phyloP scores from a whole-genome alignment of 495 filamentous ascomycete species.

The Apodospora peruviana region DNA sequence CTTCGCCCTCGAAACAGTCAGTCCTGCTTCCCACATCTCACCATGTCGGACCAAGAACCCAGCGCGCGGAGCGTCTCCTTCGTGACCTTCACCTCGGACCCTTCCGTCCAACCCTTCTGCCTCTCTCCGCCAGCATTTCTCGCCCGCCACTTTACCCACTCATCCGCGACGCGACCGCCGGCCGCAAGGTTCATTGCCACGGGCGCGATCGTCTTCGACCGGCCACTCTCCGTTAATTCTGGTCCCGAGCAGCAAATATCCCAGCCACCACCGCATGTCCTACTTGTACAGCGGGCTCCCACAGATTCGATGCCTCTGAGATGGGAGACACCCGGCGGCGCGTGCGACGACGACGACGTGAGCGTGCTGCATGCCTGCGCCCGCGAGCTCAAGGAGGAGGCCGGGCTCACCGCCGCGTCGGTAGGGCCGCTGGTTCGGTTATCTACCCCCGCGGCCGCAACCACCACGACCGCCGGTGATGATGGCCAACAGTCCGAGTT shows the following conservation, averaged over 20 bases:
- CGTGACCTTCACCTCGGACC: neutral
- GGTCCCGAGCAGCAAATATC: neutral
- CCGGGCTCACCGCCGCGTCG: constrained; percentile 23
- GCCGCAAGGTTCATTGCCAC: constrained; percentile 14
- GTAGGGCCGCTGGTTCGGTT: constrained; percentile 19
- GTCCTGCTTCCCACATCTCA: too few species aligned
- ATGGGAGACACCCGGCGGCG: constrained; percentile 42
- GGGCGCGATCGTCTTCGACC: constrained; percentile 29
- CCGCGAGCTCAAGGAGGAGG: constrained; percentile 40
- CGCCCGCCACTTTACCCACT: neutral
- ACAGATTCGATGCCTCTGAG: constrained; percentile 30
- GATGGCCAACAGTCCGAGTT: neutral
- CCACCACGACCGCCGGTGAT: neutral
- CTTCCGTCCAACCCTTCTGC: neutral
- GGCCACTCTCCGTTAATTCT: neutral
- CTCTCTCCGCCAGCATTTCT: neutral
- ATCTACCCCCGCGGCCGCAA: neutral
- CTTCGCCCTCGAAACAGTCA: too few species aligned
- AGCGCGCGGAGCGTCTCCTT: too few species aligned
- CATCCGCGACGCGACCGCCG: neutral
- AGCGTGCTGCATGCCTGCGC: constrained; percentile 33
- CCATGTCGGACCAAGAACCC: too few species aligned
- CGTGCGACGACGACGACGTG: constrained; percentile 31
- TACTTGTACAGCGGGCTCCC: constrained; percentile 34
- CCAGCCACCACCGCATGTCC: constrained; percentile 6